Base-by-base conservation (phyloP, 2,329 filamentous ascomycete genomes). In the Lecanicillium sp. region DNA sequence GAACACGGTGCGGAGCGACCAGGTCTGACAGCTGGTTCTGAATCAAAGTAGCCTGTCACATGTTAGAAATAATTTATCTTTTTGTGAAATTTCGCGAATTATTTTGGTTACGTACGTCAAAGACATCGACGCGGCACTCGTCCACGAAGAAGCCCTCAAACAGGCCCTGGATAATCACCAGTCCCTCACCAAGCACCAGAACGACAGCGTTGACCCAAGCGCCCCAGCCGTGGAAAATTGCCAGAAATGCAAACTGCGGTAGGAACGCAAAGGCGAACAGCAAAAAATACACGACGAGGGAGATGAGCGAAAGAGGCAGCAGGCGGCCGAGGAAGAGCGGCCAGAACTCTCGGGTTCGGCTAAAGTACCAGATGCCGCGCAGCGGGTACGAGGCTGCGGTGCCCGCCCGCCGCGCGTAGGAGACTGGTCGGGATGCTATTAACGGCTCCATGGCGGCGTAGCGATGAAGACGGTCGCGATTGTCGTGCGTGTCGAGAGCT, bases 171-270 rank as follows among this genome's bases (percentile, higher is more conserved):
- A 87, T 81, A 46, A 89, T 84, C 32, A 90, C 81, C 54, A 87
- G 70, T 0, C 84, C 86, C 58, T 90, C 84, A 37, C 88, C 87
- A n/a, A 98, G 74, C 0, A 95, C 87, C 39, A 97, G 73, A 53
- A 97, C 84, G 0, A 87, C 82, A 3, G 86, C 90, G 58, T 89
- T 96, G 49, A 95, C 68, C 87, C 89, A 95, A n/a, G 93, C 93
- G 24, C 83, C 84, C 51, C 81, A 78, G 19, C 86, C 86, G 58
- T 97, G 90, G 64, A 96, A 97, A 56, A 97, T 79, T 14, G 86
- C 83, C 19, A 98, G 77, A 59, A 98, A 87, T 2, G 87, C 87
- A 48, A 89, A 89, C 62, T 97, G 88, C 0, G 91, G 91, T 3
- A 96, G 69, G 57, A 95, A 97, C 1, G 88, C 75, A 66, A 93